phyloP scores from a whole-genome alignment of 2,329 filamentous ascomycete species.

The Ophiostoma quercus region DNA sequence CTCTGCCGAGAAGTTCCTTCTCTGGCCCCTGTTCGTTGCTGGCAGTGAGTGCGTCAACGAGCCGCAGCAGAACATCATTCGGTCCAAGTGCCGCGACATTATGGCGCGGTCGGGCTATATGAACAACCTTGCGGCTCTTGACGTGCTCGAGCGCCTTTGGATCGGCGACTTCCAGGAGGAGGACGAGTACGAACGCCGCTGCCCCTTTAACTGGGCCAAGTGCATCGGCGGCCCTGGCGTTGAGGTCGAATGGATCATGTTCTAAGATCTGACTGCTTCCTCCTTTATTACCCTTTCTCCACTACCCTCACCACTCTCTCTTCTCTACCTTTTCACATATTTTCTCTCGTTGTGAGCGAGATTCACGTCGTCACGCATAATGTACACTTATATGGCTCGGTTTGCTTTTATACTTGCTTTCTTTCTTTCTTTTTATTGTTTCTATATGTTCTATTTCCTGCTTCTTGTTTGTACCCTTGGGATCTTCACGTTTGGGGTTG shows the following conservation, averaged over 20 bases:
- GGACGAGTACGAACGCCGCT: constrained; percentile 36
- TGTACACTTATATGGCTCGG: constrained; percentile 13
- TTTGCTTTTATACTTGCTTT: background rate
- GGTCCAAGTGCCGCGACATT: constrained; percentile 76
- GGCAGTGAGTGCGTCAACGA: constrained; percentile 85
- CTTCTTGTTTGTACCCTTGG: background rate
- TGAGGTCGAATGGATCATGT: constrained; percentile 64
- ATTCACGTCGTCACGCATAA: constrained; percentile 13
- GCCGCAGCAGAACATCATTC: constrained; percentile 71
- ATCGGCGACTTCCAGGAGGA: constrained; percentile 46
- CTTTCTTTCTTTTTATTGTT: background rate
- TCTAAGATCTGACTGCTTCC: constrained; percentile 35
- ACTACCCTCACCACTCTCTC: background rate
- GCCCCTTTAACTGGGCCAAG: constrained; percentile 54
- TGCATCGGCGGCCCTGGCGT: constrained; percentile 52
- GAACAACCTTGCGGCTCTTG: constrained; percentile 83
- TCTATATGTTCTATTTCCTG: background rate
- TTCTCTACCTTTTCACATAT: background rate
- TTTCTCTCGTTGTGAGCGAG: constrained; percentile 4
- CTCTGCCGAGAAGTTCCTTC: constrained; percentile 76
- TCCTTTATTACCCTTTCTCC: background rate
- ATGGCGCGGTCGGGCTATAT: constrained; percentile 86
- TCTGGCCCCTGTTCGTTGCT: constrained; percentile 89
- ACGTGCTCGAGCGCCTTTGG: constrained; percentile 84
- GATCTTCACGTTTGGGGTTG: background rate